Base-by-base conservation (phyloP, 257 asterid species). In the Gynochthodes officinalis region DNA sequence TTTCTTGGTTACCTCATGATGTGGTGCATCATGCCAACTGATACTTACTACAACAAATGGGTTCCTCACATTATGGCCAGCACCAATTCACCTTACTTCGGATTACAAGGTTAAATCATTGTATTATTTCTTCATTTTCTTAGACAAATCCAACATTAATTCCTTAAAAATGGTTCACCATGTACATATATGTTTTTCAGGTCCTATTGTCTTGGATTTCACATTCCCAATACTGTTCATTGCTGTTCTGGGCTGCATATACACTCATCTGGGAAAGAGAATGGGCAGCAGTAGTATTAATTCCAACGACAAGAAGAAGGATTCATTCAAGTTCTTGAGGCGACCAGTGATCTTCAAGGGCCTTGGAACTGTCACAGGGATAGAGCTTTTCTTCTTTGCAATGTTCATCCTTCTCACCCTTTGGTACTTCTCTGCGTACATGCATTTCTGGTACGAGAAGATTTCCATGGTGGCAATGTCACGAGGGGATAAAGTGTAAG, bases 1-100 rank as follows among this genome's bases (percentile, higher is more conserved):
- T 94, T 94, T 84, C 93, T 94, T 65, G 97, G 97, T 8, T 89
- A 91, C 78, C 78, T 94, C 65, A 94, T 94, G 97, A 91, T 94
- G 97, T 94, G 99, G 99, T 84, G 91, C 33, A 84, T 94, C 39
- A 89, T 94, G 97, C 97, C 97, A 18, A 94, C 97, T n/a, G 95
- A 86, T 83, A 90, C 95, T 2, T 94, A 91, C 67, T 91, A 94
- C 83, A 84, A 78, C 23, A 76, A 86, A 75, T 94, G 99, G 99
- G 77, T 87, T 67, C 92, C 90, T 50, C 92, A 84, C 18, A 84
- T 94, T 70, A 78, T 89, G 78, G 85, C 93, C 64, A 75, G 72
- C 69, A 88, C 96, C 60, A 85, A 84, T 54, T 91, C 99, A 18
- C 91, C 91, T 57, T 94, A 84, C 89, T 94, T 91, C 75, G 99